Conservation (phyloP, 345 rosid genomes). For the Salix viminalis region DNA sequence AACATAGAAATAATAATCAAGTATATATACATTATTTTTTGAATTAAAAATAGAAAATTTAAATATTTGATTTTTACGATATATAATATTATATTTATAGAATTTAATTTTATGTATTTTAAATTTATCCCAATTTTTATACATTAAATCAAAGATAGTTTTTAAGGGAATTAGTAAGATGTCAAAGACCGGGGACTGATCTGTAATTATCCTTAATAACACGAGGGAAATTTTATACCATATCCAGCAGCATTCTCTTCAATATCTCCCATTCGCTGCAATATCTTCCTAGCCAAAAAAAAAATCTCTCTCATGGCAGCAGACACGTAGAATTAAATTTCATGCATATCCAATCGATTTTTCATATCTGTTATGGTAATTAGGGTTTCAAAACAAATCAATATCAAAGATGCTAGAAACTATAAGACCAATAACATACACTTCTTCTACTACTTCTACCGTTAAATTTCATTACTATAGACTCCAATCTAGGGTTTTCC, state of each 20-base stretch:
- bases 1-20: no score
- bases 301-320: not conserved
- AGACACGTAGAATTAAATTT: not conserved
- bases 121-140: no score
- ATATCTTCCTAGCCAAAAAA: not conserved
- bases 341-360: not conserved
- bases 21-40: no score
- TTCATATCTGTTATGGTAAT: conserved; percentile 12
- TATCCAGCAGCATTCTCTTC: not conserved
- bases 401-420: conserved; percentile 46
- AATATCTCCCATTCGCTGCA: not conserved
- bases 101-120: no score
- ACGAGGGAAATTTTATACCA: not conserved
- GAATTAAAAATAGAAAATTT: no score
- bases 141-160: not conserved
- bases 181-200: not conserved
- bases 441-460: not conserved
- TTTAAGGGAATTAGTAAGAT: not conserved
- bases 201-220: not conserved
- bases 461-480: conserved; percentile 14
- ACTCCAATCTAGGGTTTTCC: conserved; percentile 38
- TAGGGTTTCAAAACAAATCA: conserved; percentile 26
- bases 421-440: conserved; percentile 32
- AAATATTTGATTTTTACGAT: no score
- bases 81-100: no score